Evolutionary conservation across 2,329 filamentous ascomycete species (phyloP), one percentile per base, ranked within the genome.

Genomic region (Neospermospora avenae): DNA sequence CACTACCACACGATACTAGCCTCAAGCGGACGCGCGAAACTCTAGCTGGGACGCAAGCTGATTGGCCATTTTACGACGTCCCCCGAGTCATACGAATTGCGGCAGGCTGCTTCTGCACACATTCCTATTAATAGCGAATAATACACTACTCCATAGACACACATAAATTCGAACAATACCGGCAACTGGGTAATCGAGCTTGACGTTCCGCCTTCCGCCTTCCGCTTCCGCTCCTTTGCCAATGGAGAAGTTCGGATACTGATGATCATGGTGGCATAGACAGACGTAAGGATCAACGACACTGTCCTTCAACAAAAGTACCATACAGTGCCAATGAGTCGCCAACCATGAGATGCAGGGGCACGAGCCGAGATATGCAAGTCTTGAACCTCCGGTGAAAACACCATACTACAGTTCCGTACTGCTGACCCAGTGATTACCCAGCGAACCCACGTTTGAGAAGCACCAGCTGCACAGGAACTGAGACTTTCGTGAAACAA

Each of bases 1-100:
- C 31, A 18, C 55, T 53, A 61, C 48, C 53, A 44, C 49, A 46
- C 25, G 48, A n/a, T n/a, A n/a, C n/a, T n/a, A n/a, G n/a, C n/a
- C n/a, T n/a, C n/a, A n/a, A n/a, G n/a, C n/a, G n/a, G n/a, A n/a
- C n/a, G 31, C 2, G 8, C 7, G 4, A 48, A 37, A 16, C 14
- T 10, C 46, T 16, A n/a, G 24, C 41, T 55, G 59, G 49, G 46
- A 53, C 45, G 35, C 20, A 14, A 18, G 25, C 22, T 55, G n/a
- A 60, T 63, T 65, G 58, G 63, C 16, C 39, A 45, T 42, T 24
- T 39, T 65, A 65, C 63, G 63, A 59, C 48, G 31, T 28, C n/a
- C n/a, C 54, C 59, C 35, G 31, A 56, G n/a, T 53, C 41, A 39
- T 53, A 31, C 48, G n/a, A 7, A 16, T 42, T 10, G n/a, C 39